phyloP scores from a whole-genome alignment of 108 stramenopile genomes.

The Skeletonema menzelii region DNA sequence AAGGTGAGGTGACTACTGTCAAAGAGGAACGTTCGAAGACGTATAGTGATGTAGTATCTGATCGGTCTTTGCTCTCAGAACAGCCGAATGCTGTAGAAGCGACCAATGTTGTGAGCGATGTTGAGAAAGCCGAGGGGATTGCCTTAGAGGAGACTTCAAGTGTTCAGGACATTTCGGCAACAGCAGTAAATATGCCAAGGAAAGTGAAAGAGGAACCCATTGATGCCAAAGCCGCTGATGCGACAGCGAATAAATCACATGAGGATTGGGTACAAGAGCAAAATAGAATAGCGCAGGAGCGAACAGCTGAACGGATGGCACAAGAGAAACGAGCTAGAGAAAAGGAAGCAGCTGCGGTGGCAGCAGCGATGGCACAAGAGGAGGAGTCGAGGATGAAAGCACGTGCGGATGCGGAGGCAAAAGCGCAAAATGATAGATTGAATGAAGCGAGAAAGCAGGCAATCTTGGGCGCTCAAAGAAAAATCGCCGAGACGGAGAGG shows the following conservation, averaged over 20 bases:
- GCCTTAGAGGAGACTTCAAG: no score
- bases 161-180: no score
- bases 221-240: background rate
- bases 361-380: background rate
- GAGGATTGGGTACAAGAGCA: conserved; percentile 2
- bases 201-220: background rate
- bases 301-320: background rate
- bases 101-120: no score
- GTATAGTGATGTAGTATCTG: no score
- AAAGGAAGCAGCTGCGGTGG: background rate
- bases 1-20: background rate
- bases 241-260: background rate
- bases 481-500: background rate
- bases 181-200: no score
- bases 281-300: background rate
- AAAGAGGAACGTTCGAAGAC: background rate
- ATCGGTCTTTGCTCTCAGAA: no score
- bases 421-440: background rate
- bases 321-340: background rate
- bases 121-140: no score
- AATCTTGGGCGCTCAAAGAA: background rate
- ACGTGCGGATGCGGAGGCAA: background rate
- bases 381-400: background rate
- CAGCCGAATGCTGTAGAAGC: no score
- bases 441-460: background rate